phyloP scores from a whole-genome alignment of 192 early-diverging fungal genomes.

The Glomus cerebriforme region DNA sequence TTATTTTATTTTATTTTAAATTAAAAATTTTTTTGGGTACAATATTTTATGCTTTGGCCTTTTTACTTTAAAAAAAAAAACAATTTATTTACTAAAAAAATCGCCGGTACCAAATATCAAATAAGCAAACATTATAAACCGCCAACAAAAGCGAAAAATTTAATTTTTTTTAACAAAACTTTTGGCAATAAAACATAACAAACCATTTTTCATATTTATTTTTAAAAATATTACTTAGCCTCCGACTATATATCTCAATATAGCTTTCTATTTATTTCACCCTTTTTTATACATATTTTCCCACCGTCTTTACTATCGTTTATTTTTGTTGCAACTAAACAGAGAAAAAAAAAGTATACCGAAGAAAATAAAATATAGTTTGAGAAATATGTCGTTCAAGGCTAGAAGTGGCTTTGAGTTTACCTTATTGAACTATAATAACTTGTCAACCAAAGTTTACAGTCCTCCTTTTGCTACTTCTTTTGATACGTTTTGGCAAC shows the following conservation, averaged over 20 bases:
- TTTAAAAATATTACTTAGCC: background rate
- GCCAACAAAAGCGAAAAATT: background rate
- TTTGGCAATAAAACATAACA: background rate
- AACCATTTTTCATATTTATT: background rate
- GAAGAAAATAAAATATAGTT: background rate
- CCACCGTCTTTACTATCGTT: background rate
- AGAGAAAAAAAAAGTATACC: background rate
- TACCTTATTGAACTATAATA: background rate
- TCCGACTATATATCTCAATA: background rate
- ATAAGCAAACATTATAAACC: background rate
- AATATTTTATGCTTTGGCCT: background rate
- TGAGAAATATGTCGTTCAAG: background rate
- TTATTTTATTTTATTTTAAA: background rate
- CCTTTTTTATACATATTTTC: background rate
- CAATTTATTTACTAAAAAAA: background rate
- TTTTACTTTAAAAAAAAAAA: background rate
- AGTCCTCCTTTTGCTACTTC: slow-evolving; percentile 27
- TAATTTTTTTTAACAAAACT: background rate
- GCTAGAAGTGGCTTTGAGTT: slow-evolving; percentile 23
- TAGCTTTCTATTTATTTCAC: background rate
- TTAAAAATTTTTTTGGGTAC: background rate
- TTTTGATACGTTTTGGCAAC: slow-evolving; percentile 25
- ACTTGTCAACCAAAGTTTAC: background rate
- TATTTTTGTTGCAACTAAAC: background rate
- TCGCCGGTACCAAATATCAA: background rate